Percentiles rank a stretch among this genome's conserved stretches.
These are phyloP conservation scores for Phytopythium litorale DNA, from an alignment of 352 stramenopile genomes.

Conservation along the genomic window DNA sequence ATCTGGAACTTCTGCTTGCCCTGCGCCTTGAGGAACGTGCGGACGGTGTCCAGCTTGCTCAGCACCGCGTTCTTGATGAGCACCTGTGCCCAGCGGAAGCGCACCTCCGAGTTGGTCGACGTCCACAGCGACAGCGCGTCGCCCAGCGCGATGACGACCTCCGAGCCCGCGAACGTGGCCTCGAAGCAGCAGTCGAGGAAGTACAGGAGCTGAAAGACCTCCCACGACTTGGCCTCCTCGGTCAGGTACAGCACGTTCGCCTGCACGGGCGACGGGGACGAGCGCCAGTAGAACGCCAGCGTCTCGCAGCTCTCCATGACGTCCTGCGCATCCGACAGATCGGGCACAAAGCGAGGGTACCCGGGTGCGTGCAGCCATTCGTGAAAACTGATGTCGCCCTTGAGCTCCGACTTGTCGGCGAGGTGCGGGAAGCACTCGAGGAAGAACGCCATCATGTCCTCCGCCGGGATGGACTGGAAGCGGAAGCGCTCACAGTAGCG, in stretches of 20 bases:
- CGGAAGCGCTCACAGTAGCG: conserved; percentile 59
- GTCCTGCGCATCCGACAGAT: conserved; percentile 60
- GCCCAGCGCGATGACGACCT: conserved; percentile 48
- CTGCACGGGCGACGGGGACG: conserved; percentile 46
- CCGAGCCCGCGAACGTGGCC: conserved; percentile 28
- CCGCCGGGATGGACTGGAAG: conserved; percentile 74
- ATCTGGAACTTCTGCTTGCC: conserved; percentile 84
- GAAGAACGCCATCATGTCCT: conserved; percentile 71
- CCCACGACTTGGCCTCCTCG: conserved; percentile 54
- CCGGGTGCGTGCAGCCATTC: conserved; percentile 68
- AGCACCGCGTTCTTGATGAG: conserved; percentile 62
- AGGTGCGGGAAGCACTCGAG: conserved; percentile 60
- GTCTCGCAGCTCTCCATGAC: conserved; percentile 70
- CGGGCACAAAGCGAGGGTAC: conserved; percentile 50
- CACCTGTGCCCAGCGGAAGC: conserved; percentile 62
- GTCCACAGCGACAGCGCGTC: conserved; percentile 50
- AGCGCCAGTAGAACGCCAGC: conserved; percentile 58
- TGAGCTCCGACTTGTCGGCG: conserved; percentile 45
- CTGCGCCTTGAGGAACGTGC: conserved; percentile 56
- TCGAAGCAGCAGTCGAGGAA: conserved; percentile 66
- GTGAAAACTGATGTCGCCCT: conserved; percentile 55
- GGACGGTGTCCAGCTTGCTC: conserved; percentile 39
- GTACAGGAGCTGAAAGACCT: conserved; percentile 56
- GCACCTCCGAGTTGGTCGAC: conserved; percentile 59
- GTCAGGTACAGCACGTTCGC: conserved; percentile 62